Percentiles rank a stretch among this genome's conserved stretches.
Evolutionary conservation across 2,329 filamentous ascomycete genomes (phyloP).

Genomic region (Lecanosticta acicola): DNA sequence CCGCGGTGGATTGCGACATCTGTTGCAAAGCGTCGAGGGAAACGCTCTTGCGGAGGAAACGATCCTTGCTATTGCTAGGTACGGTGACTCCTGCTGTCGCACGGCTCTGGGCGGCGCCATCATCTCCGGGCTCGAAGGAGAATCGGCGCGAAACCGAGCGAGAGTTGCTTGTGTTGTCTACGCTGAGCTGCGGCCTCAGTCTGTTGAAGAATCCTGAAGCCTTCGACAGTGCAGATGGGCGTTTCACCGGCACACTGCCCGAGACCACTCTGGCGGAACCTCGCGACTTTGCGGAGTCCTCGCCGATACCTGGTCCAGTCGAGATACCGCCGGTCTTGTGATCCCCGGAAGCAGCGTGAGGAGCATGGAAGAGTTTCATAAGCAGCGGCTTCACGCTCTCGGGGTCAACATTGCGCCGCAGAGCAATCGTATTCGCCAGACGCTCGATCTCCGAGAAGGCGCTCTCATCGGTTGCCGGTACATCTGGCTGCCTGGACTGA

Average conservation of each 20-base stretch:
- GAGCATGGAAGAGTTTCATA: conserved; percentile 28
- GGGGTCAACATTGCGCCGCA: conserved; percentile 32
- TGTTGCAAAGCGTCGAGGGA: conserved; percentile 18
- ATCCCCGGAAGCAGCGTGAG: background rate
- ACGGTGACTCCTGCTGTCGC: background rate
- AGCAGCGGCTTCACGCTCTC: conserved; percentile 32
- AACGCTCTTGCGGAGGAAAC: conserved; percentile 23
- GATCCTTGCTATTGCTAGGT: conserved; percentile 5
- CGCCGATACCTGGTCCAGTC: background rate
- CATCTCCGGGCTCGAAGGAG: conserved; percentile 42
- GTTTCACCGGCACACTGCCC: conserved; percentile 8
- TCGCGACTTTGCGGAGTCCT: conserved; percentile 1
- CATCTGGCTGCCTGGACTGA: background rate
- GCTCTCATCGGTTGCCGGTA: conserved; percentile 12
- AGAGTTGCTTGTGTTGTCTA: conserved; percentile 11
- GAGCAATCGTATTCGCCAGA: conserved; percentile 33
- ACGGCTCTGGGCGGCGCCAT: conserved; percentile 23
- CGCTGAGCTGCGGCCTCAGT: conserved; percentile 22
- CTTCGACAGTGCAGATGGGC: conserved; percentile 24
- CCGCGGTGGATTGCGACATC: background rate
- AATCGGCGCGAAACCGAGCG: conserved; percentile 31
- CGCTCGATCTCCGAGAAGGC: conserved; percentile 34
- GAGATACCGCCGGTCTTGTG: conserved; percentile 4
- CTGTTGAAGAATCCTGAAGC: conserved; percentile 30
- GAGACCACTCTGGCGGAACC: conserved; percentile 6